These are phyloP conservation scores for Suillus tomentosus DNA, from an alignment of 768 basidiomycete species.

Conservation along the genomic window DNA sequence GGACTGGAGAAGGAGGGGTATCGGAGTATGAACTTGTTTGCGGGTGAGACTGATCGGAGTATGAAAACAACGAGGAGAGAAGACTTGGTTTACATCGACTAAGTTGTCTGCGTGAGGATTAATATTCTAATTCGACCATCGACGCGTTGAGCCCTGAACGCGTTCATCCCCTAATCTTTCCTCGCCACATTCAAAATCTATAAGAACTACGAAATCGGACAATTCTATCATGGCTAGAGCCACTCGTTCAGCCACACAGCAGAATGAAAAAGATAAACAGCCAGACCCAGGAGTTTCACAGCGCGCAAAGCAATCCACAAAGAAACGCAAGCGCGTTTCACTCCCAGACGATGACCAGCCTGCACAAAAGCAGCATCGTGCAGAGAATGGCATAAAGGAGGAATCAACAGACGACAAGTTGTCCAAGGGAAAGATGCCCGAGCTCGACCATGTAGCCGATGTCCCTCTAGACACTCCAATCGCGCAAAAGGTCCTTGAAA, in stretches of 20 bases:
- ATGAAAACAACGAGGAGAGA: slow-evolving; percentile 20
- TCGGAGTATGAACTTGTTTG: slow-evolving; percentile 15
- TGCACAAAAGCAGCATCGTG: slow-evolving; percentile 50
- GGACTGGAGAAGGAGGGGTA: slow-evolving; percentile 9
- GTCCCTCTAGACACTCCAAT: slow-evolving; percentile 45
- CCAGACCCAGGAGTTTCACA: slow-evolving; percentile 23
- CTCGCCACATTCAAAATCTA: slow-evolving; percentile 14
- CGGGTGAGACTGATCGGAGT: slow-evolving; percentile 25
- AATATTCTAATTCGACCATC: slow-evolving; percentile 22
- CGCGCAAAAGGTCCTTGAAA: slow-evolving; percentile 58
- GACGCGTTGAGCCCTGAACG: slow-evolving; percentile 25
- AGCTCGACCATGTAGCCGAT: slow-evolving; percentile 45
- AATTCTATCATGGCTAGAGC: slow-evolving; percentile 64
- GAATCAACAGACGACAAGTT: slow-evolving; percentile 29
- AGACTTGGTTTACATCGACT: slow-evolving; percentile 8
- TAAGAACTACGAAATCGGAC: slow-evolving; percentile 9
- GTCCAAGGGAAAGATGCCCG: slow-evolving; percentile 21
- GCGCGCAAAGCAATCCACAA: slow-evolving; percentile 37
- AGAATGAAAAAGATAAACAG: slow-evolving; percentile 40
- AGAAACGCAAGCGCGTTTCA: slow-evolving; percentile 71
- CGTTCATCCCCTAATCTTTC: slow-evolving; percentile 27
- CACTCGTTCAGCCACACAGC: slow-evolving; percentile 63
- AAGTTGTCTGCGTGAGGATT: slow-evolving; percentile 11
- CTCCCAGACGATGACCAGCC: slow-evolving; percentile 51
- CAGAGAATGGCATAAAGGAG: slow-evolving; percentile 37